Conservation (phyloP, 768 basidiomycete genomes). For the Leccinum sublutescens region DNA sequence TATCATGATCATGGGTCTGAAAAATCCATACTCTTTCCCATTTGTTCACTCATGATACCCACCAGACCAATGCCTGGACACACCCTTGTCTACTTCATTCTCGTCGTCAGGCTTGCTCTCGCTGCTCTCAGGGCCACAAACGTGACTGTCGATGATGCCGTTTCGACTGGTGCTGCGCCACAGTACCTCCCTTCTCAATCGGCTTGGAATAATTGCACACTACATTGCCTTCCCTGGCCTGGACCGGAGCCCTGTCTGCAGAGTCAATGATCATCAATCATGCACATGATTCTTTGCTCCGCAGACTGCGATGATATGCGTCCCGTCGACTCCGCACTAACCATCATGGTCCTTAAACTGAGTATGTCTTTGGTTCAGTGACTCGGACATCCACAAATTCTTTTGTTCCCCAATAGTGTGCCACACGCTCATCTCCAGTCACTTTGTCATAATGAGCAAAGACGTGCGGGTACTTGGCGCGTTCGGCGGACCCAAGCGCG, state of each 20-base stretch:
- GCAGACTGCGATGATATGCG: too few species aligned
- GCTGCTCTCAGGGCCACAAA: not conserved
- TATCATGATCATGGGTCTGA: not conserved
- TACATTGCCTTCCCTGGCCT: too few species aligned
- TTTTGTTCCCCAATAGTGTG: conserved; percentile 11
- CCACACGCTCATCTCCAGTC: conserved; percentile 11
- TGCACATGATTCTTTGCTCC: too few species aligned
- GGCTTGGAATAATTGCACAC: too few species aligned
- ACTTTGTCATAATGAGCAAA: conserved; percentile 24
- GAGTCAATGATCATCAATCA: too few species aligned
- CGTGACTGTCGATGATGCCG: not conserved
- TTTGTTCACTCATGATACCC: not conserved
- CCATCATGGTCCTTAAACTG: not conserved
- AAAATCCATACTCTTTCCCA: not conserved
- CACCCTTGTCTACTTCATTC: not conserved
- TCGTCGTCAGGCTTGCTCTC: not conserved
- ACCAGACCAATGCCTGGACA: not conserved
- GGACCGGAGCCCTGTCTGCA: too few species aligned
- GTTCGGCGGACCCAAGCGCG: conserved; percentile 13
- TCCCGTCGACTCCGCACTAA: not conserved
- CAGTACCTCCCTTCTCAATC: not conserved
- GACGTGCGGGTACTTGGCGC: conserved; percentile 13
- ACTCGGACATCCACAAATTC: conserved; percentile 6
- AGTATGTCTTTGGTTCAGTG: conserved; percentile 1
- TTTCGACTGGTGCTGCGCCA: not conserved